Base-by-base conservation (phyloP, 768 basidiomycete species). In the Lyophyllum semitale region DNA sequence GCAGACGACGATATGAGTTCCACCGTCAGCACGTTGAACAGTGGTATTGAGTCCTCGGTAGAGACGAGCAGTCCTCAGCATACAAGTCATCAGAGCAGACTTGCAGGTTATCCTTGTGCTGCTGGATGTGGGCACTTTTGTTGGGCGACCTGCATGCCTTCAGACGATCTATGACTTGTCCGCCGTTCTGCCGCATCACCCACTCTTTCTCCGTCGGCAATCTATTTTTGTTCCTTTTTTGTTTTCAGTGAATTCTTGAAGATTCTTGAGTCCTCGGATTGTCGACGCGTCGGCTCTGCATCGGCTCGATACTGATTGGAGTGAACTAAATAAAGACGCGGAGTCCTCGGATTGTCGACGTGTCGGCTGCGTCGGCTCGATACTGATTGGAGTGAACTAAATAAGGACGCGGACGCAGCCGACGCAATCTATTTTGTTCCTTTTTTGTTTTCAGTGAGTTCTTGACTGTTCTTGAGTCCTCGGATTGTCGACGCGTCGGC, bases 51-150 rank as follows among this genome's bases (percentile, higher is more conserved):
- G 26, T 53, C 60, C 17, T 60, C 60, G 27, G 30, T 48, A 42
- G 60, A 57, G 35, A 65, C 57, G 15, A 66, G 58, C 46, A 43
- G 56, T 29, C 62, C 66, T 8, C 53, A 61, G 26, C 59, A 55
- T 33, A 42, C 48, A 25, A 29, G 38, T 43, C 37, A 38, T 25
- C 29, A 54, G 33, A 52, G 59, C 17, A 69, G 61, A 47, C 63
- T 82, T 32, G 65, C 72, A 12, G 89, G 85, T 3, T 85, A 88
- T 65, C 79, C 77, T 0, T 93, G 91, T 70, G 88, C 89, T 13
- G 82, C 89, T 40, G 91, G 91, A 4, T 93, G 91, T 70, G 91
- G 91, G 0, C 91, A 93, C 71, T 80, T 79, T 60, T 93, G 91
- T 61, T 92, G 89, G 89, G 82, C 80, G 15, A 74, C 77, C 4